Evolutionary conservation across 2,329 filamentous ascomycete species (phyloP).

Genomic region (Paraphaeosphaeria sporulosa): DNA sequence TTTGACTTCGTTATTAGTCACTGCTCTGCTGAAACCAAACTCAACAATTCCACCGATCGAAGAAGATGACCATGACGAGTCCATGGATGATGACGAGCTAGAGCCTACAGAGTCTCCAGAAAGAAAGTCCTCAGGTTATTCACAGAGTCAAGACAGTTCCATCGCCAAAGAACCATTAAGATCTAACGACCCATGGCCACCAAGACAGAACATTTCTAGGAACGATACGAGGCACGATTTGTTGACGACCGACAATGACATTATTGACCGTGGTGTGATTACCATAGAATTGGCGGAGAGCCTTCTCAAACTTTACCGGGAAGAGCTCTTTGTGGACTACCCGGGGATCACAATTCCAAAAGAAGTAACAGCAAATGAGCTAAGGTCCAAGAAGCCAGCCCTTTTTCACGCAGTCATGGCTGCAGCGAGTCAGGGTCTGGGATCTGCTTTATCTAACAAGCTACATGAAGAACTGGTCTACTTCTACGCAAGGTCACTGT

Average conservation of each 20-base stretch:
- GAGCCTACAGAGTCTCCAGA: conserved; percentile 18
- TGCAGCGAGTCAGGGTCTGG: conserved; percentile 44
- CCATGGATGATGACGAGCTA: conserved; percentile 37
- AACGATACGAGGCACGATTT: conserved; percentile 27
- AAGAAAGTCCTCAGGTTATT: conserved; percentile 24
- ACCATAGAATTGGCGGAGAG: conserved; percentile 37
- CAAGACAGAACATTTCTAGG: neutral
- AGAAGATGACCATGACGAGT: conserved; percentile 38
- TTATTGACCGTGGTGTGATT: conserved; percentile 45
- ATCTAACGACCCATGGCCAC: conserved; percentile 1
- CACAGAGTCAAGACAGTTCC: conserved; percentile 22
- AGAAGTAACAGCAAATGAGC: conserved; percentile 40
- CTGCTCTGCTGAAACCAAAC: conserved; percentile 36
- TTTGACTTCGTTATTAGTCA: conserved; percentile 25
- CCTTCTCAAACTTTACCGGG: conserved; percentile 40
- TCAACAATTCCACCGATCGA: conserved; percentile 31
- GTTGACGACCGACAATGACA: conserved; percentile 39
- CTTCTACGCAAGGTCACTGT: conserved; percentile 42
- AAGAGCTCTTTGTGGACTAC: conserved; percentile 37
- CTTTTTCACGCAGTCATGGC: conserved; percentile 49
- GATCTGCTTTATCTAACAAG: conserved; percentile 38
- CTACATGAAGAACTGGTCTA: conserved; percentile 45
- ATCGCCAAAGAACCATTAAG: conserved; percentile 16
- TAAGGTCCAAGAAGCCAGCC: conserved; percentile 41
- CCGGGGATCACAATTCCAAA: conserved; percentile 40